A percentile compares a stretch with the other conserved stretches of the same genome.
phyloP scores from a whole-genome alignment of 208 protist genomes.

The Porcisia deanei region DNA sequence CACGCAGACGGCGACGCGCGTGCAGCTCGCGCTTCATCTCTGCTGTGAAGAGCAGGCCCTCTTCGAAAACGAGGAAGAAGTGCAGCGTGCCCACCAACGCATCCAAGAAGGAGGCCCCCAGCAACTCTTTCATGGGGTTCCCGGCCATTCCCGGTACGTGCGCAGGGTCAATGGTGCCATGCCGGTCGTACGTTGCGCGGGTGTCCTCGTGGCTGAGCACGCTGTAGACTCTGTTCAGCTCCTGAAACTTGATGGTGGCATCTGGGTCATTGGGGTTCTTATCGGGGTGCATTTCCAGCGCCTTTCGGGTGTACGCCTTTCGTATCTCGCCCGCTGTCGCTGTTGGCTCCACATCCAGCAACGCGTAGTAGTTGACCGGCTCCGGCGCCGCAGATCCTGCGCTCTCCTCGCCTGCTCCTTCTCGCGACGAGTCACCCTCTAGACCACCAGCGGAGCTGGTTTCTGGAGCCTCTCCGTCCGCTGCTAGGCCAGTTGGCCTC shows the following conservation, averaged over 20 bases:
- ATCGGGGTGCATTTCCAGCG: conserved; percentile 72
- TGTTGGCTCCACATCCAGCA: conserved; percentile 47
- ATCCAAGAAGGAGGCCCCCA: conserved; percentile 47
- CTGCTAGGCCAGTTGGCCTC: neutral
- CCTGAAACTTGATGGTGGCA: conserved; percentile 53
- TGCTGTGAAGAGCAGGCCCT: conserved; percentile 23
- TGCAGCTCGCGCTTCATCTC: conserved; percentile 36
- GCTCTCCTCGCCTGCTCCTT: neutral
- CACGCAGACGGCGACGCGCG: conserved; percentile 40
- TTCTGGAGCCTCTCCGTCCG: neutral
- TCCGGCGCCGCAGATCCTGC: neutral
- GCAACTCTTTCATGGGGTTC: conserved; percentile 45
- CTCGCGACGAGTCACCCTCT: neutral
- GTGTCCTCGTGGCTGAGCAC: conserved; percentile 55
- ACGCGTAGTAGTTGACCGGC: conserved; percentile 45
- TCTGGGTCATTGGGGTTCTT: conserved; percentile 57
- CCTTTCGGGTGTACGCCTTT: conserved; percentile 56
- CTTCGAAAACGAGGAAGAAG: conserved; percentile 37
- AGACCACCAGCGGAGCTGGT: neutral
- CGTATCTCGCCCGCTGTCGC: conserved; percentile 54
- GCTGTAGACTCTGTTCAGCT: conserved; percentile 66
- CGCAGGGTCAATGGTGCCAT: conserved; percentile 25
- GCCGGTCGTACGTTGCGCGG: conserved; percentile 57
- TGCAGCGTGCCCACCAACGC: conserved; percentile 47
- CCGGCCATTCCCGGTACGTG: conserved; percentile 14